Base-by-base conservation (phyloP, 495 filamentous ascomycete species). In the Pseudomonodictys pantanalensis region DNA sequence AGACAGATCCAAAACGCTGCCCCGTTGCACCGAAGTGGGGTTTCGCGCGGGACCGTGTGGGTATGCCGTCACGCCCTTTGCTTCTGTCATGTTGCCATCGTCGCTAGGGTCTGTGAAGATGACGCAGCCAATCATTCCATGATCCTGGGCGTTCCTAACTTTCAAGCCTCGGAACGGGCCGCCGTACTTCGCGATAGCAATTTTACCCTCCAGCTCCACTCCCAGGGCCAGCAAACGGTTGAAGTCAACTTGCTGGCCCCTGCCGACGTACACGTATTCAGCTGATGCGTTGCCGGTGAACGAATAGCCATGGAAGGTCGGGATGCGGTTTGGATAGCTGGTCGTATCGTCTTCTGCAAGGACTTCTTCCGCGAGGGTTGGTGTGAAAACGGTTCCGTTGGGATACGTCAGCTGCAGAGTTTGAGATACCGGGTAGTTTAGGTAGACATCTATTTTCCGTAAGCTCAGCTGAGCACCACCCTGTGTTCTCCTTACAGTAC, bases 271-370 rank as follows among this genome's bases (percentile, higher is more conserved):
- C 12, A 73, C 69, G 35, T 65, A 70, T 52, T 72, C 59, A 1
- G 65, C 69, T 7, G 65, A 67, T 5, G 64, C 69, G 41, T 70
- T 65, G 33, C 71, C 71, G 25, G 58, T 58, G 22, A 45, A 50
- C 0, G 69, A 71, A 42, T 71, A 71, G 24, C 69, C 71, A 48
- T 73, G 61, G 53, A 71, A 73, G 6, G 58, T 66, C 3, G 71
- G 71, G 15, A 70, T 66, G 1, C 61, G 39, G 56, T 69, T 60
- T 3, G 64, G 53, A 43, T 61, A 60, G 45, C 52, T 52, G 0
- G 69, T 69, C 3, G 61, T 66, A 2, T 45, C 25, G 56, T 73
- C 71, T 38, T 67, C 69, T 35, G 32, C 41, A 33, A 73, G 58
- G 2, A 67, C 51, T 22, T 58, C 69, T 52, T 73, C 69, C 51